Evolutionary conservation across 176 grass and related monocot genomes (phyloP).

Genomic region (Elymus sibiricus): DNA sequence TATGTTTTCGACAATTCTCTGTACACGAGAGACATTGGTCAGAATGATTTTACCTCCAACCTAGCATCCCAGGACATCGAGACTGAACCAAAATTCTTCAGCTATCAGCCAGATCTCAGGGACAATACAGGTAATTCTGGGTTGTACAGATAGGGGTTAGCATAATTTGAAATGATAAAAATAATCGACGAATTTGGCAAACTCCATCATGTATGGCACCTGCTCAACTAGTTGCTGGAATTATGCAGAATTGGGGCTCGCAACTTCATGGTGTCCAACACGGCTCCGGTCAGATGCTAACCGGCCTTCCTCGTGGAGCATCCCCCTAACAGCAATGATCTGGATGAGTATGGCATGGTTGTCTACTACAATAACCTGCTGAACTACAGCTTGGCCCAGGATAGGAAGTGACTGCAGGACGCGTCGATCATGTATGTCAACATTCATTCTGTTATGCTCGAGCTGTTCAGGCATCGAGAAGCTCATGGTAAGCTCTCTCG

Average conservation of each 20-base stretch:
- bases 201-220: neutral
- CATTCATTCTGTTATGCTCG: no score
- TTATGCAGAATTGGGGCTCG: constrained; percentile 42
- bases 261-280: constrained; percentile 58
- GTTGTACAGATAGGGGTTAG: neutral
- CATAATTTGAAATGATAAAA: neutral
- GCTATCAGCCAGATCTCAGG: constrained; percentile 47
- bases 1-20: constrained; percentile 42
- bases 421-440: no score
- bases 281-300: neutral
- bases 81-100: constrained; percentile 44
- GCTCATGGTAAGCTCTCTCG: no score
- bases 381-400: no score
- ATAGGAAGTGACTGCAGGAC: no score
- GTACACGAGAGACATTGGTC: constrained; percentile 55
- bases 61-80: no score
- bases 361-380: no score
- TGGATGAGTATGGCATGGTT: no score
- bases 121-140: constrained; percentile 44
- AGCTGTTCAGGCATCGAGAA: no score
- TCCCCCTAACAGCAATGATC: no score
- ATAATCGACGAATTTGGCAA: neutral
- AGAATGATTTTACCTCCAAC: no score
- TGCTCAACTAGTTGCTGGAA: neutral
- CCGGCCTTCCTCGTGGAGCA: no score